Conservation (phyloP, 2,329 filamentous ascomycete species). For the Neofusicoccum ribis region DNA sequence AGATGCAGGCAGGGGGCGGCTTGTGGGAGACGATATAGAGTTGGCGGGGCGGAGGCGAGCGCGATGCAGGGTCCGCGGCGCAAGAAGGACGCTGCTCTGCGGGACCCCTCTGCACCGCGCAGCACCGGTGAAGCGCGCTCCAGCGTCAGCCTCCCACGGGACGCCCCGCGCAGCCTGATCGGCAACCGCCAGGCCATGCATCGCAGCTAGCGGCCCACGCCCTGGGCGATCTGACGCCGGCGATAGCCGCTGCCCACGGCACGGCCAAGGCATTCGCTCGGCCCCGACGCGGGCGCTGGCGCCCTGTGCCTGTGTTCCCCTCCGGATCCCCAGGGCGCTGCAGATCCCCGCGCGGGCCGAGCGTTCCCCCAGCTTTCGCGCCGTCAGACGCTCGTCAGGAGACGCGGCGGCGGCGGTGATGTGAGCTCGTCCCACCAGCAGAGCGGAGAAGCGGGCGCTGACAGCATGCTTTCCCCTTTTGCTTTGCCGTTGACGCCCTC, state of each 20-base stretch:
- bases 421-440: background rate
- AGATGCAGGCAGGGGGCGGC: background rate
- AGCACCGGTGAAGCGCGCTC: background rate
- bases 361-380: background rate
- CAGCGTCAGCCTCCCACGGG: background rate
- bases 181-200: background rate
- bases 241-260: background rate
- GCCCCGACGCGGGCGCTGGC: background rate
- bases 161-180: background rate
- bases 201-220: background rate
- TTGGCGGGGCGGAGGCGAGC: background rate
- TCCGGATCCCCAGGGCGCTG: too few relatives aligned
- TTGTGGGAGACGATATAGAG: background rate
- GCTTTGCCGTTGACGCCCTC: background rate
- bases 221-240: too few relatives aligned
- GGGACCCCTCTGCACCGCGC: too few relatives aligned
- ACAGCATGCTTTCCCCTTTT: background rate
- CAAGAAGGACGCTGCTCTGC: too few relatives aligned
- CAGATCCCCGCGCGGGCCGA: background rate
- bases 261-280: background rate
- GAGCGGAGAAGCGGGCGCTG: background rate
- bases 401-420: background rate
- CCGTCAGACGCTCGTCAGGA: constrained; percentile 11
- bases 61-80: background rate
- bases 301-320: too few relatives aligned